Evolutionary conservation across 208 protist species (phyloP).

Genomic region (Leishmania mexicana): DNA sequence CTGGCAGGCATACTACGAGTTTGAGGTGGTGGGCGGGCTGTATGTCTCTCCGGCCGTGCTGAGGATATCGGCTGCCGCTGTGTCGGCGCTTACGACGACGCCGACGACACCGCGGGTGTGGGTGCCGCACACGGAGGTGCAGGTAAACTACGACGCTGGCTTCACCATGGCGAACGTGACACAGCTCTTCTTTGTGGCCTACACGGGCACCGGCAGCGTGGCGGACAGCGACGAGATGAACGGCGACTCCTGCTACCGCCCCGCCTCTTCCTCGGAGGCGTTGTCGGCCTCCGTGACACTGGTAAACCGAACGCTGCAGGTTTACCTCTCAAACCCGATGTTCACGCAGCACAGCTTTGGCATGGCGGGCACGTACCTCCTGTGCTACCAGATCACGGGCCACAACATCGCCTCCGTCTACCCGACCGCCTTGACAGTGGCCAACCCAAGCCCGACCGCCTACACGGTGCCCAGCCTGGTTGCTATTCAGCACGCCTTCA

Average conservation of each 20-base stretch:
- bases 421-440: conserved; percentile 45
- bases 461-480: conserved; percentile 75
- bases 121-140: conserved; percentile 59
- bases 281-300: conserved; percentile 33
- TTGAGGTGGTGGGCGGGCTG: conserved; percentile 67
- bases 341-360: conserved; percentile 59
- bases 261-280: conserved; percentile 47
- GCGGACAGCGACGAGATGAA: conserved; percentile 43
- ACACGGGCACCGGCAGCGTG: conserved; percentile 33
- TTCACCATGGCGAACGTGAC: conserved; percentile 31
- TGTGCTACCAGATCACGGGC: conserved; percentile 73
- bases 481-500: conserved; percentile 46
- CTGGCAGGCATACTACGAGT: conserved; percentile 77
- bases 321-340: conserved; percentile 40
- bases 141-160: conserved; percentile 30
- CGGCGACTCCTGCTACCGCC: conserved; percentile 75
- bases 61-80: conserved; percentile 47
- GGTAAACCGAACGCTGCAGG: conserved; percentile 71
- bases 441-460: conserved; percentile 63
- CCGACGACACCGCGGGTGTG: conserved; percentile 63
- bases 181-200: conserved; percentile 80
- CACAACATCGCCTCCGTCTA: conserved; percentile 75
- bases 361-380: conserved; percentile 47
- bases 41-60: conserved; percentile 40
- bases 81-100: conserved; percentile 50